These are phyloP conservation scores for Suillus sp. DNA, from an alignment of 768 basidiomycete species.

Conservation along the genomic window DNA sequence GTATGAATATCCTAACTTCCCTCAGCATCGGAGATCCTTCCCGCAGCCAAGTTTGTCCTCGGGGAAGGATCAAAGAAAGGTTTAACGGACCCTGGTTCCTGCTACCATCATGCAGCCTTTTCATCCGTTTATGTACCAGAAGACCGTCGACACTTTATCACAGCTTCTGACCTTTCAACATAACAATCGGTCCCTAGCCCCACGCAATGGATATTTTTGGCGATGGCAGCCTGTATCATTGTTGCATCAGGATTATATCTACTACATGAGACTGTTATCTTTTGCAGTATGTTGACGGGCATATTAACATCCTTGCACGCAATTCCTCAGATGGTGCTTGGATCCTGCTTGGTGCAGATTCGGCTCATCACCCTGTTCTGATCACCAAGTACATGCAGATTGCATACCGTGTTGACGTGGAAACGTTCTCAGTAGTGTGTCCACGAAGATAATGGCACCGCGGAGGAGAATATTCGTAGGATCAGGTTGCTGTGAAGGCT, in stretches of 20 bases:
- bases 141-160: no score
- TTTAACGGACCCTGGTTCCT: no score
- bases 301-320: slow-evolving; percentile 51
- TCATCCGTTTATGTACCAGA: no score
- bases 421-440: slow-evolving; percentile 36
- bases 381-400: slow-evolving; percentile 44
- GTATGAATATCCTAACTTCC: no score
- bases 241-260: slow-evolving; percentile 42
- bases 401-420: slow-evolving; percentile 22
- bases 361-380: slow-evolving; percentile 52
- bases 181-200: slow-evolving; percentile 49
- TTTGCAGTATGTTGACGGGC: slow-evolving; percentile 46
- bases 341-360: slow-evolving; percentile 56
- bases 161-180: slow-evolving; percentile 28
- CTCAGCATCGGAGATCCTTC: no score
- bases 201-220: slow-evolving; percentile 50
- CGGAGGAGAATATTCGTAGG: slow-evolving; percentile 43
- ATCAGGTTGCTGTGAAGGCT: slow-evolving; percentile 40
- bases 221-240: slow-evolving; percentile 55
- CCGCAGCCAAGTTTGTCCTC: no score
- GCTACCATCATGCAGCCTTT: no score
- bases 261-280: neutral
- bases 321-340: slow-evolving; percentile 53
- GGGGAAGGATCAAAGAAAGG: no score
- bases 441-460: slow-evolving; percentile 45